Percentiles rank a stretch among this genome's conserved stretches.
Conservation (phyloP, 2,329 filamentous ascomycete genomes). For the Penicillium sp. region DNA sequence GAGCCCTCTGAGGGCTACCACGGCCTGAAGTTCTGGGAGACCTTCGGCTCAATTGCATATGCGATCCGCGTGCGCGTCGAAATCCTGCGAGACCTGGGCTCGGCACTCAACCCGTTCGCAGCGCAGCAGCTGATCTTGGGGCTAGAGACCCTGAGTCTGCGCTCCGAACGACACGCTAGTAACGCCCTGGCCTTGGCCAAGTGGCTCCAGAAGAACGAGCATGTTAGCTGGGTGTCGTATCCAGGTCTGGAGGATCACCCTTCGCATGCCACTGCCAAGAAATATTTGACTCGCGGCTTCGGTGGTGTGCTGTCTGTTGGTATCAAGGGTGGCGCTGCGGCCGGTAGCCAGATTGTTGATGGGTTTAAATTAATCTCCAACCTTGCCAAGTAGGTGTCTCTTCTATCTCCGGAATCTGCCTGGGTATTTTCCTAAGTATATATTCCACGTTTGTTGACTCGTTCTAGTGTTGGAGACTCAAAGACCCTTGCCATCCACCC, state of each 20-base stretch:
- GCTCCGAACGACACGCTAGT: constrained; percentile 79
- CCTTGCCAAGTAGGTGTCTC: constrained; percentile 67
- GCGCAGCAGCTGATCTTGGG: constrained; percentile 90
- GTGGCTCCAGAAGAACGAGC: constrained; percentile 77
- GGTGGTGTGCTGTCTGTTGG: constrained; percentile 92
- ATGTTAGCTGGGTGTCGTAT: constrained; percentile 93
- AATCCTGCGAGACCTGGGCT: constrained; percentile 81
- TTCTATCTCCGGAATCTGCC: neutral
- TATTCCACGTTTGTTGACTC: constrained; percentile 14
- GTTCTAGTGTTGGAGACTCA: constrained; percentile 73
- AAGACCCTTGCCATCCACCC: constrained; percentile 95
- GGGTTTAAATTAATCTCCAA: constrained; percentile 94
- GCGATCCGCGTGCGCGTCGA: constrained; percentile 85
- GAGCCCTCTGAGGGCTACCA: constrained; percentile 68
- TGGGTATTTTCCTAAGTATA: too few relatives aligned
- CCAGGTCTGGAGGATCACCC: constrained; percentile 80
- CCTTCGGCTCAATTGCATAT: constrained; percentile 81
- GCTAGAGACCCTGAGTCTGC: constrained; percentile 81
- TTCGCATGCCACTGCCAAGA: constrained; percentile 76
- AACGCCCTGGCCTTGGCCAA: constrained; percentile 77
- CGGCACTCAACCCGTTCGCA: constrained; percentile 80
- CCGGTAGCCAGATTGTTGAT: constrained; percentile 85
- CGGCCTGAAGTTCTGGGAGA: constrained; percentile 69
- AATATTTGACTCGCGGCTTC: constrained; percentile 78
- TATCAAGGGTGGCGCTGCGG: constrained; percentile 80